Evolutionary conservation across 352 stramenopile species (phyloP).

Genomic region (Pythium angustatum): DNA sequence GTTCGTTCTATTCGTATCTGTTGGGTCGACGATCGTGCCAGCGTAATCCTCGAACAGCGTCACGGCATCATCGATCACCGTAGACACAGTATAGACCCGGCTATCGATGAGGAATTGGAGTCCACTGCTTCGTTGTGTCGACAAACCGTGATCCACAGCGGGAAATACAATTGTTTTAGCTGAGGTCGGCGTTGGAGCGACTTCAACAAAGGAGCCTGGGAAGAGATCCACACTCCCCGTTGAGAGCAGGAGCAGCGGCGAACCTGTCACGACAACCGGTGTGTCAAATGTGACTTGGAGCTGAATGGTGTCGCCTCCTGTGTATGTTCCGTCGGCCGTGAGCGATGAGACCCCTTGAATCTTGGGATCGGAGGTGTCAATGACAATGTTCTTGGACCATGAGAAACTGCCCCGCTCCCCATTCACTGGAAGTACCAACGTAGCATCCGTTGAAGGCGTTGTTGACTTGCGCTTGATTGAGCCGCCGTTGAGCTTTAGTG

Average conservation of each 20-base stretch:
- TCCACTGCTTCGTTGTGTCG: conserved; percentile 37
- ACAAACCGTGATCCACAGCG: conserved; percentile 45
- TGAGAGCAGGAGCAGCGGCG: conserved; percentile 42
- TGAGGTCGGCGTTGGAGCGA: conserved; percentile 30
- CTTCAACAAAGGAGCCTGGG: conserved; percentile 48
- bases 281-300: conserved; percentile 56
- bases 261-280: conserved; percentile 58
- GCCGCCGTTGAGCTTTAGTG: conserved; percentile 57
- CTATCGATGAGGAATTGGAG: conserved; percentile 59
- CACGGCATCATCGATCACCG: conserved; percentile 43
- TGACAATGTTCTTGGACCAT: conserved; percentile 70
- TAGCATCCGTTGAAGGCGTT: conserved; percentile 46
- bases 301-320: conserved; percentile 60
- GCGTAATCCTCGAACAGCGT: conserved; percentile 59
- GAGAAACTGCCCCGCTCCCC: conserved; percentile 62
- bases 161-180: conserved; percentile 57
- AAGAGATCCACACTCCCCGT: conserved; percentile 61
- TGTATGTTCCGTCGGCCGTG: conserved; percentile 47
- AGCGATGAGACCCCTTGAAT: conserved; percentile 42
- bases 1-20: conserved; percentile 22
- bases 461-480: conserved; percentile 58
- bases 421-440: conserved; percentile 53
- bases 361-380: conserved; percentile 61
- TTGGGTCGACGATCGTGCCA: conserved; percentile 41
- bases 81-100: conserved; percentile 53